Base-by-base conservation (phyloP, 305 asterid genomes). In the Fraxinus xanthoxyloides region DNA sequence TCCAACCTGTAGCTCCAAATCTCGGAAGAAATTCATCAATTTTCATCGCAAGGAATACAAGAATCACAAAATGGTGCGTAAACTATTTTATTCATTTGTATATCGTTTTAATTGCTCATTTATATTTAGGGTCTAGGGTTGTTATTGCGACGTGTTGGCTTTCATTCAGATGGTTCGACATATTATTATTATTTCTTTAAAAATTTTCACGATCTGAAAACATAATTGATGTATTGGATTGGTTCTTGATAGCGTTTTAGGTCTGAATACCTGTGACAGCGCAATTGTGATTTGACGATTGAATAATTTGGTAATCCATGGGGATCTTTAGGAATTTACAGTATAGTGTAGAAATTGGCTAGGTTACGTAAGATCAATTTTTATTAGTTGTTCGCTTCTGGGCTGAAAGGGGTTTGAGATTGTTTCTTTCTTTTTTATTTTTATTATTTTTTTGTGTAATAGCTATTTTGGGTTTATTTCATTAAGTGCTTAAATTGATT, bases 1-100 rank as follows among this genome's bases (percentile, higher is more conserved):
- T 38, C 48, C 48, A 75, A 75, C 21, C 63, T 9, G 5, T 51
- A 40, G 63, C 23, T 75, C 32, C 34, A 40, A 48, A 36, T 19
- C 63, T 38, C 35, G 21, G 30, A 65, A 65, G 73, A 65, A 63
- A 28, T 65, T 74, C 82, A 15, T 81, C 80, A 24, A 43, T 43
- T 80, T 65, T 63, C 72, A 23, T 79, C 28, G 26, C 69, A 34
- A 35, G 80, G 40, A 54, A 77, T 80, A 82, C 81, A n/a, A 48
- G 24, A 23, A 67, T 82, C 24, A 51, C 82, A 78, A 35, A 21
- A 89, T 89, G 91, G 91, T 89, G 34, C 30, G 85, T 9, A 12
- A 23, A 79, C 82, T 61, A 26, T 65, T 65, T 3, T 26, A 65
- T 26, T 24, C 34, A 21, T 56, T 38, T 8, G 4, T 38, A 61